Percentiles rank a stretch among this genome's conserved stretches.
Conservation (phyloP, 306 rosid genomes). For the Pterocarpus santalinus region DNA sequence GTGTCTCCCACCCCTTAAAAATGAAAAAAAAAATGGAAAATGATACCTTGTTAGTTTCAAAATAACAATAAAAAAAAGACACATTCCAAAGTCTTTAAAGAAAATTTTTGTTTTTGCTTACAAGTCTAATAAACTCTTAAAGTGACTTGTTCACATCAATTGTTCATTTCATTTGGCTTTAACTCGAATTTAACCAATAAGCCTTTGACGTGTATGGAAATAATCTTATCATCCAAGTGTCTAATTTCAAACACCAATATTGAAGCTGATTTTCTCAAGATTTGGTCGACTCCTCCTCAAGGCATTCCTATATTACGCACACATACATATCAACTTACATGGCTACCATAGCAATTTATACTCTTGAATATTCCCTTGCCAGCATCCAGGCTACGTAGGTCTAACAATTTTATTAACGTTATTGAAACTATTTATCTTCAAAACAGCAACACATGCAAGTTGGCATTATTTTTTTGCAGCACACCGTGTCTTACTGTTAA, state of each 20-base stretch:
- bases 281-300: not conserved
- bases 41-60: constrained; percentile 39
- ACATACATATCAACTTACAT: not conserved
- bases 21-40: constrained; percentile 17
- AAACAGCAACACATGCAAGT: no score
- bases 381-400: no score
- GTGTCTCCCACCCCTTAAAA: constrained; percentile 43
- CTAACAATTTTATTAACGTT: no score
- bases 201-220: not conserved
- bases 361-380: not conserved
- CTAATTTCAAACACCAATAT: constrained; percentile 11
- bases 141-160: not conserved
- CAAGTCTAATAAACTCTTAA: not conserved
- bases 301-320: not conserved
- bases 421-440: no score
- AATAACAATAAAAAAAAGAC: not conserved
- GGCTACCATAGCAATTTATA: not conserved
- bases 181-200: not conserved
- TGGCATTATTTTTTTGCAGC: no score
- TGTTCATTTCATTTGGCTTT: not conserved
- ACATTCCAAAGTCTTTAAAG: constrained; percentile 30
- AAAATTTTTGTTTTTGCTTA: constrained; percentile 20
- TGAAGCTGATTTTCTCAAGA: not conserved
- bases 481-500: no score
- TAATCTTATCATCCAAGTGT: not conserved